Base-by-base conservation (phyloP, 306 rosid genomes). In the Fragaria nilgerrensis region DNA sequence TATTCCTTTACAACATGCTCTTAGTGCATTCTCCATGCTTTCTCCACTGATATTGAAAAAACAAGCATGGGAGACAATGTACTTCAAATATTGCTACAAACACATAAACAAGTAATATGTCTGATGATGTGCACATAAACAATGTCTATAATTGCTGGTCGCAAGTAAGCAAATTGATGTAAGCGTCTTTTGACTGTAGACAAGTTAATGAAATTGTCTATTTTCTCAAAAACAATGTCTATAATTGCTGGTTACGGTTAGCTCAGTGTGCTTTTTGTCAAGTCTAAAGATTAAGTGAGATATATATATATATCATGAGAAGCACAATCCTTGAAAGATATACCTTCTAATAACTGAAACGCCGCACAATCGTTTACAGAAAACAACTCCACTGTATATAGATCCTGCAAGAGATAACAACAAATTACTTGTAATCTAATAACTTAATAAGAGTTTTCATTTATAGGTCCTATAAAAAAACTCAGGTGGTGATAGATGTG, bases 341-440 rank as follows among this genome's bases (percentile, higher is more conserved):
- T 76, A 77, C 80, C 80, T 77, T 77, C 80, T 68, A 68, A 77
- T 77, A 74, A 77, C 75, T 36, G 80, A 77, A 44, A 77, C 80
- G 3, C 75, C 80, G 5, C 80, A 77, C 80, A 77, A 53, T 1
- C 75, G 58, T 68, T 56, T 68, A 56, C 58, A 77, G 58, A 77
- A 77, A 55, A 68, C 75, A 29, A 77, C 75, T 53, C 80, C 80
- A 41, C 75, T 77, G 75, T 77, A 77, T 23, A 77, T 56, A 37
- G 80, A 39, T 68, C 80, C 80, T 77, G 68, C 34, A 16, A 55
- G 12, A 12, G 58, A 52, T 4, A 52, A 53, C 72, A 52, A 34
- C 16, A 68, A 2, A 53, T 65, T 20, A 66, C 48, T 17, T 67
- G 44, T 39, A 17, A 68, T 44, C 52, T 44, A 3, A 16, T 49